Base-by-base conservation (phyloP, 2,329 filamentous ascomycete species). In the Trichophyton benhamiae region DNA sequence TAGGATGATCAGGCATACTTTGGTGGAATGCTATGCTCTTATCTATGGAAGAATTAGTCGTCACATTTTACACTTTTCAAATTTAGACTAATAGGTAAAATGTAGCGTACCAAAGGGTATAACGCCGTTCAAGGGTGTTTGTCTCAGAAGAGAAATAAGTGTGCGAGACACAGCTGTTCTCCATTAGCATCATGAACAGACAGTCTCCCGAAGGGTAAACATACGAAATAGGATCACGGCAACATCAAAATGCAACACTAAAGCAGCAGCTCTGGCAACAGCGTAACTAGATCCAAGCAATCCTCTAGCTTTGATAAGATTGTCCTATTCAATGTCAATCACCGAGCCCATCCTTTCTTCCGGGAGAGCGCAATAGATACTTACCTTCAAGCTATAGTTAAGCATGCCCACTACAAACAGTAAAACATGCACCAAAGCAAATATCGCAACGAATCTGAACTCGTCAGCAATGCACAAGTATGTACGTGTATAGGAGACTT, bases 21-120 rank as follows among this genome's bases (percentile, higher is more conserved):
- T 89, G 92, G 78, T 94, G 89, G 75, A 94, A 92, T 52, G 87
- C 89, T 72, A 91, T 91, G 76, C 91, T 91, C 80, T 91, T 91
- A 77, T 91, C 88, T 72, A 60, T 49, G 52, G 41, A 17, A 30
- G 44, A 36, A 60, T 57, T 38, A 63, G n/a, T 57, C 30, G 62
- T 11, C 13, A 49, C 5, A 30, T 30, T 7, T 44, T 6, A 11
- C 13, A 2, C 9, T 25, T 48, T 13, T 38, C 33, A 38, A 48
- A 25, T 9, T 6, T n/a, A n/a, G 17, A 20, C n/a, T 38, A 38
- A 13, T 11, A 15, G 2, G 1, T 17, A 9, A 15, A 9, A 15
- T 20, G 20, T 42, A 13, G 22, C 66, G 48, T 65, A 69, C 67
- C 68, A 74, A 94, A 91, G 67, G 90, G 89, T 66, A 95, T 87